Percentiles rank a stretch among this genome's conserved stretches.
These are phyloP conservation scores for Trypanosoma conorhini DNA, from an alignment of 208 protist species.

Conservation along the genomic window DNA sequence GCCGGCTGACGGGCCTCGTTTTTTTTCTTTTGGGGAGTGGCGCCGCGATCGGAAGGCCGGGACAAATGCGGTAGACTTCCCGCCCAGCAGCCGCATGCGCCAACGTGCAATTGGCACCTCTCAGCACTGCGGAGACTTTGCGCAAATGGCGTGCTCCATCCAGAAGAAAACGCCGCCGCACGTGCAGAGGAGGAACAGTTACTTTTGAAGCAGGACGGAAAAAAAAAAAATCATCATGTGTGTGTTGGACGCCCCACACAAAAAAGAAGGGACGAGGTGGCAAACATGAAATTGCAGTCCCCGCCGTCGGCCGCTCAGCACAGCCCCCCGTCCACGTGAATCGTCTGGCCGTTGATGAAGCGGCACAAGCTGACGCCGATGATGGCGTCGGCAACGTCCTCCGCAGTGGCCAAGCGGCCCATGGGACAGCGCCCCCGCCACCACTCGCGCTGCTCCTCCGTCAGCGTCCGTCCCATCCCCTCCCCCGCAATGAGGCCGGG, in stretches of 20 bases:
- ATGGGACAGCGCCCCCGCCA: slow-evolving; percentile 66
- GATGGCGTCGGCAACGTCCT: slow-evolving; percentile 81
- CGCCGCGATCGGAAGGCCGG: too few species aligned
- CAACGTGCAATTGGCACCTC: too few species aligned
- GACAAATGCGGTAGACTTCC: too few species aligned
- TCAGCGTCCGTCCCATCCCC: slow-evolving; percentile 72
- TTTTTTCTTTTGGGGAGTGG: too few species aligned
- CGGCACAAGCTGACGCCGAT: slow-evolving; percentile 47
- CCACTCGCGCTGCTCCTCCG: slow-evolving; percentile 43
- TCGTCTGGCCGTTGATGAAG: slow-evolving; percentile 85
- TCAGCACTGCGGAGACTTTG: too few species aligned
- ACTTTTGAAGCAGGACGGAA: background rate
- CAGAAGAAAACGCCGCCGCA: too few species aligned
- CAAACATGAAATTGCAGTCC: background rate
- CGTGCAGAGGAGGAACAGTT: too few species aligned
- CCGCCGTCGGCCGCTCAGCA: slow-evolving; percentile 23
- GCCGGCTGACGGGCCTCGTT: too few species aligned
- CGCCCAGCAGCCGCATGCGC: too few species aligned
- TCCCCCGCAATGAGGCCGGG: slow-evolving; percentile 88
- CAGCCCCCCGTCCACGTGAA: slow-evolving; percentile 78
- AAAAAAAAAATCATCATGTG: slow-evolving; percentile 10
- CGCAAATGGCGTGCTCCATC: too few species aligned
- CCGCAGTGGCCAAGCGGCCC: slow-evolving; percentile 60
- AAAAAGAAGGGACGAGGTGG: background rate
- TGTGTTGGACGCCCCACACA: background rate